Evolutionary conservation across 192 early-diverging fungal genomes (phyloP), one percentile per base, ranked within the genome.

Genomic region (Coemansia sp.): DNA sequence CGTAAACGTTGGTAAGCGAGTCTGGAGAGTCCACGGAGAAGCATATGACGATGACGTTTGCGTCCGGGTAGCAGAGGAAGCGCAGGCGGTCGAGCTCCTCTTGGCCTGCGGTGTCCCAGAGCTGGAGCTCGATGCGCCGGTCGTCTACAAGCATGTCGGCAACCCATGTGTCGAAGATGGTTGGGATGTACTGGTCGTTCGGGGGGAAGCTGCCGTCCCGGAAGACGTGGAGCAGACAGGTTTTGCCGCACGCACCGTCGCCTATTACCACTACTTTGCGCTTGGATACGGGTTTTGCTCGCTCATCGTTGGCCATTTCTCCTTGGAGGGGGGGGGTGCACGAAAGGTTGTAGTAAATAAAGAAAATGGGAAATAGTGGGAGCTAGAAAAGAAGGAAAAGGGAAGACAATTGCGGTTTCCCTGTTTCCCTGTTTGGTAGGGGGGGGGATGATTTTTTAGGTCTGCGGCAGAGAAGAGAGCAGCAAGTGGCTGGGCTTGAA

Each of bases 51-150:
- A 98, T 89, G 51, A 95, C 92, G 80, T 96, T 88, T 14, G 93
- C 91, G 68, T 94, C 95, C 9, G 93, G 91, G 77, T 97, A 98
- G 41, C 92, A 94, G n/a, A 96, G 86, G 24, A 93, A 92, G 52
- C 95, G 89, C 67, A 98, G 84, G 56, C 92, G 89, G 83, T 97
- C 94, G 75, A 96, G 95, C 71, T 98, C 96, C 85, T 97, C 95
- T 66, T 96, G 94, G 51, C 93, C 95, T 36, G 95, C 94, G 46
- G 95, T 97, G 89, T 98, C 97, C 95, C 95, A 98, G 39, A 97
- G 76, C 33, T 92, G 92, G 18, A 98, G 82, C 73, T 98, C 92
- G 18, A 97, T 90, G 21, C 85, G 87, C 77, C 88, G 89, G 62
- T 89, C 92, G 84, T 97, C 94, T 20, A 95, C 91, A 62, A 92